Conservation (phyloP, 1,284 basidiomycete genomes). For the Cutaneotrichosporon mucoides region DNA sequence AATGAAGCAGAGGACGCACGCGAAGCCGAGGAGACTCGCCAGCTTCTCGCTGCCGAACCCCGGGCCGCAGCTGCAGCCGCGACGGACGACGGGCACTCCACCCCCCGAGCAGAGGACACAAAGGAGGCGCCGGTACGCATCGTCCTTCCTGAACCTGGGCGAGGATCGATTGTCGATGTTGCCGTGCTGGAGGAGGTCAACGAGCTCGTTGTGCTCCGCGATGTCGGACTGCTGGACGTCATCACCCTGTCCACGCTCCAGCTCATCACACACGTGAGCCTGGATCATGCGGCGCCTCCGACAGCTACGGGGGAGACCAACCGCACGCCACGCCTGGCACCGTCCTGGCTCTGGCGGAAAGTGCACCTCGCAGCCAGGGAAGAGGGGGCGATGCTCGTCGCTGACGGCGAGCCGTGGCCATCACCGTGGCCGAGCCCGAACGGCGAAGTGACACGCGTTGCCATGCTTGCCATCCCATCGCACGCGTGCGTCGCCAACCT, state of each 20-base stretch:
- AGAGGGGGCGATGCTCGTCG: constrained; percentile 25
- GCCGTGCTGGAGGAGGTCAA: constrained; percentile 31
- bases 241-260: constrained; percentile 26
- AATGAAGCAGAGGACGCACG: constrained; percentile 28
- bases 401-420: constrained; percentile 39
- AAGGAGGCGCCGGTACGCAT: constrained; percentile 17
- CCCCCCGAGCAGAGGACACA: not conserved
- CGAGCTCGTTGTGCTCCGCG: constrained; percentile 32
- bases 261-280: constrained; percentile 12
- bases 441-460: constrained; percentile 40
- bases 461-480: constrained; percentile 22
- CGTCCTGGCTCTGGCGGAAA: constrained; percentile 38
- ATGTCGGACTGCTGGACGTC: constrained; percentile 39
- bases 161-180: constrained; percentile 34
- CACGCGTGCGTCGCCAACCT: constrained; percentile 27
- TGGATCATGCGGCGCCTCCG: constrained; percentile 10
- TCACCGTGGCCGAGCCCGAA: constrained; percentile 37
- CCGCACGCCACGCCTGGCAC: constrained; percentile 16
- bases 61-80: not conserved
- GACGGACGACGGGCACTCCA: not conserved
- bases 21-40: constrained; percentile 21
- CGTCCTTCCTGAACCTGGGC: constrained; percentile 25
- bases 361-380: constrained; percentile 28
- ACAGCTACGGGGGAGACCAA: not conserved
- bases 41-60: constrained; percentile 18